Evolutionary conservation across 2,329 filamentous ascomycete species (phyloP).

Genomic region (Sordariomycetes sp.): DNA sequence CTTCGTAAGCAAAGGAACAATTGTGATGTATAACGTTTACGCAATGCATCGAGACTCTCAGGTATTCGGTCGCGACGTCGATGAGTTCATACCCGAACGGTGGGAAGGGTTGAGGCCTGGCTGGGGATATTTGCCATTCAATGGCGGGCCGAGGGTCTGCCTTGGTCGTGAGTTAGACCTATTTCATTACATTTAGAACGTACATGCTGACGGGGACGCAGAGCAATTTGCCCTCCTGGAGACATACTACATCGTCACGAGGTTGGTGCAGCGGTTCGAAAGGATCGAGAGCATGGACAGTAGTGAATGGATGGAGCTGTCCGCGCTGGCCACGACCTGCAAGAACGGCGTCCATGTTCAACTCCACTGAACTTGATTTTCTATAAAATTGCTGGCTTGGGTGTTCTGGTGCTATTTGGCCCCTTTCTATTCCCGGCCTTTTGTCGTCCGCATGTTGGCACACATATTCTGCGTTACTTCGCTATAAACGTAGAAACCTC

Average conservation of each 20-base stretch:
- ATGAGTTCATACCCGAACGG: slow-evolving; percentile 29
- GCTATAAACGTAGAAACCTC: too few species aligned
- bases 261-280: slow-evolving; percentile 22
- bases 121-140: slow-evolving; percentile 36
- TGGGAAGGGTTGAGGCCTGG: slow-evolving; percentile 27
- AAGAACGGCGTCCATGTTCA: slow-evolving; percentile 20
- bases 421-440: too few species aligned
- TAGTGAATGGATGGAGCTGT: slow-evolving; percentile 21
- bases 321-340: slow-evolving; percentile 22
- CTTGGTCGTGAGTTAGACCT: slow-evolving; percentile 28
- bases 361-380: too few species aligned
- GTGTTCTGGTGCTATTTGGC: too few species aligned
- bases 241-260: slow-evolving; percentile 21
- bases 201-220: slow-evolving; percentile 4
- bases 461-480: too few species aligned
- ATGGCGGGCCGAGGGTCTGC: slow-evolving; percentile 34
- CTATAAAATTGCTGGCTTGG: too few species aligned
- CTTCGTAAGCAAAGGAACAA: slow-evolving; percentile 35
- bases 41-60: slow-evolving; percentile 25
- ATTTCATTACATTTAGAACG: neutral
- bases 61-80: slow-evolving; percentile 25
- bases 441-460: too few species aligned
- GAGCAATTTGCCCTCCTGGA: slow-evolving; percentile 25
- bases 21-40: slow-evolving; percentile 33
- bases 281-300: slow-evolving; percentile 16